Base-by-base conservation (phyloP, 495 filamentous ascomycete species). In the Aspergillus nanangensis region DNA sequence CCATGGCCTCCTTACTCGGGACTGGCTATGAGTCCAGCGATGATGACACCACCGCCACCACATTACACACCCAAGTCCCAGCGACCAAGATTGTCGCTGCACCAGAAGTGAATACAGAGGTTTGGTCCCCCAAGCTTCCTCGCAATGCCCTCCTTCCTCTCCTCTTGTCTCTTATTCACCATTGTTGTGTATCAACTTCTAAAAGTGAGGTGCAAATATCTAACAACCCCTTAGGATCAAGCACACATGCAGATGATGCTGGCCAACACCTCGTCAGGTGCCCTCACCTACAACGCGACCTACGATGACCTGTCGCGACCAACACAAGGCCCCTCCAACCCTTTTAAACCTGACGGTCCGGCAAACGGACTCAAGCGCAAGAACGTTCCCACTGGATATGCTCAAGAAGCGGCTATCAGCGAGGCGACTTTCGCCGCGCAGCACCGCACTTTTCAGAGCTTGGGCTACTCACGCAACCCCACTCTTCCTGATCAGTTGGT, bases 311-410 rank as follows among this genome's bases (percentile, higher is more conserved):
- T 95, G 27, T 72, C 77, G 22, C 79, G 82, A 31, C 82, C 86
- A 1, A 63, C 69, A 0, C 74, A 87, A 53, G 89, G 89, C 4
- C 90, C 90, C 23, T 69, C 77, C 19, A 91, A 95, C 61, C 87
- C 90, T n/a, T 88, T 87, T 70, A 83, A 84, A 61, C 53, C 71
- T 14, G 72, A 80, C 41, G 78, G 81, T 23, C 53, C 69, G 21
- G 71, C 71, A 24, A 71, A 77, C 40, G 73, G 70, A 20, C 58
- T 85, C 25, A 94, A 92, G 65, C 83, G 92, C 44, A 95, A 95
- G 56, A 92, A 93, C 49, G 84, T 97, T 2, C 82, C 94, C 8
- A 96, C 94, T 0, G 93, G 93, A 4, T 83, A 79, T 57, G 94
- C 94, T 0, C 77, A 90, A 50, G 92, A 97, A 66, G 83, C 84